Percentiles rank a stretch among this genome's conserved stretches.
Evolutionary conservation across 1,284 basidiomycete genomes (phyloP).

Genomic region (Trichosporon coremiiforme): DNA sequence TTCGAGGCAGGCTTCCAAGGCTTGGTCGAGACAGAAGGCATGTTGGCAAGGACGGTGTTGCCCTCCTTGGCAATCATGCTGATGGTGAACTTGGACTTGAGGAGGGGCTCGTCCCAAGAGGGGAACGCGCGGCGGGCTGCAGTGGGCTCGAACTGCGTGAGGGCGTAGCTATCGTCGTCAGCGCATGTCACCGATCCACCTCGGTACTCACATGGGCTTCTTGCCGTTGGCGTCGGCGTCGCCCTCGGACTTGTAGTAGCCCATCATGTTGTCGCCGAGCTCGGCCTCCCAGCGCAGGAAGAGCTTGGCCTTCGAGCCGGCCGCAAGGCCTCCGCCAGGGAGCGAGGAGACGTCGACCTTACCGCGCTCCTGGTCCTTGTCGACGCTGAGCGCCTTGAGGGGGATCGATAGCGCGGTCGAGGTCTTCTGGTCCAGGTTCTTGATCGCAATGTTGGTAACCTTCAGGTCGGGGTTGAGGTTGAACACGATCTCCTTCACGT

Average conservation of each 20-base stretch:
- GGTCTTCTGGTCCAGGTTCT: constrained; percentile 63
- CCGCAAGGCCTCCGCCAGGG: constrained; percentile 65
- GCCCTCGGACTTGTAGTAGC: constrained; percentile 57
- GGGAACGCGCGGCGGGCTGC: constrained; percentile 80
- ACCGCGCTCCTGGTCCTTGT: constrained; percentile 67
- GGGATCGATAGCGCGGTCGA: constrained; percentile 61
- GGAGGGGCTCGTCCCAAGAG: constrained; percentile 85
- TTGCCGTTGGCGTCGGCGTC: constrained; percentile 58
- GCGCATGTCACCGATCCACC: constrained; percentile 26
- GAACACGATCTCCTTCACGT: constrained; percentile 68
- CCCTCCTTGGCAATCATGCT: constrained; percentile 75
- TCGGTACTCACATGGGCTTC: constrained; percentile 46
- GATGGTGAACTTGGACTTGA: constrained; percentile 84
- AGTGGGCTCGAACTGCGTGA: constrained; percentile 84
- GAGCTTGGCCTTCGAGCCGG: constrained; percentile 64
- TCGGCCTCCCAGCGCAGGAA: constrained; percentile 60
- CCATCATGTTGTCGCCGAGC: constrained; percentile 68
- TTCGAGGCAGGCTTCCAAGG: constrained; percentile 51
- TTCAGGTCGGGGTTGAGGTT: constrained; percentile 69
- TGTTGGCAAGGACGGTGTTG: constrained; percentile 77
- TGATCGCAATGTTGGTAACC: constrained; percentile 69
- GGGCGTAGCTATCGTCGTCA: constrained; percentile 61
- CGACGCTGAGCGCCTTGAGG: constrained; percentile 59
- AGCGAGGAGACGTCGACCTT: constrained; percentile 66
- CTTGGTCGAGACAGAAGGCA: constrained; percentile 69